Evolutionary conservation across 257 asterid species (phyloP), one percentile per base, ranked within the genome.

Genomic region (Striga asiatica): DNA sequence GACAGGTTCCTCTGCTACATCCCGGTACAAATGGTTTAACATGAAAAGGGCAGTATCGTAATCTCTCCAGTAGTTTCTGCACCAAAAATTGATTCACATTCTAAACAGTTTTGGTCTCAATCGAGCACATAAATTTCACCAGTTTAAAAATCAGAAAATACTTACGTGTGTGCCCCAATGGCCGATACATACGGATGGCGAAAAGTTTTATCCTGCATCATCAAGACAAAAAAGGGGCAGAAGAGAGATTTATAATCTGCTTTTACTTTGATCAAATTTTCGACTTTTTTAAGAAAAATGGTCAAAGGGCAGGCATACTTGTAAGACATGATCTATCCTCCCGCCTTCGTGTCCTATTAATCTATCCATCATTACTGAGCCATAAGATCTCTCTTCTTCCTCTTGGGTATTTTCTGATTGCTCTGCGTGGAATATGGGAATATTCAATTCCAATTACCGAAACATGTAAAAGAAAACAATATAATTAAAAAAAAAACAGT

Each of bases 1-100:
- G 31, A 22, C 13, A 3, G 92, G 80, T 57, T 74, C 81, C 31
- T 92, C 93, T 5, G 88, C 77, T 70, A 84, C 78, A 48, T 81
- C 84, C 34, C 76, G 75, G 32, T 88, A 92, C 52, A 92, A 76
- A 74, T 92, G 95, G 73, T 81, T 84, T 56, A 92, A 55, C 64
- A 88, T 87, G 79, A 92, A 92, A 21, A 92, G 94, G 14, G 95
- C 97, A 1, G 97, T 88, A 70, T 92, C 98, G 3, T 69, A 59
- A 61, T 92, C 97, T 61, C 97, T 79, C 97, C 98, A 92, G 61
- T 92, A 92, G 74, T 88, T 92, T 64, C 98, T 91, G 85, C 39
- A n/a, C n/a, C n/a, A n/a, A n/a, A n/a, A n/a, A n/a, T n/a, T n/a
- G n/a, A n/a, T 29, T 29, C 35, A 29, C 6, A 1, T 29, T 29